phyloP scores from a whole-genome alignment of 345 rosid species.

The Combretum micranthum region DNA sequence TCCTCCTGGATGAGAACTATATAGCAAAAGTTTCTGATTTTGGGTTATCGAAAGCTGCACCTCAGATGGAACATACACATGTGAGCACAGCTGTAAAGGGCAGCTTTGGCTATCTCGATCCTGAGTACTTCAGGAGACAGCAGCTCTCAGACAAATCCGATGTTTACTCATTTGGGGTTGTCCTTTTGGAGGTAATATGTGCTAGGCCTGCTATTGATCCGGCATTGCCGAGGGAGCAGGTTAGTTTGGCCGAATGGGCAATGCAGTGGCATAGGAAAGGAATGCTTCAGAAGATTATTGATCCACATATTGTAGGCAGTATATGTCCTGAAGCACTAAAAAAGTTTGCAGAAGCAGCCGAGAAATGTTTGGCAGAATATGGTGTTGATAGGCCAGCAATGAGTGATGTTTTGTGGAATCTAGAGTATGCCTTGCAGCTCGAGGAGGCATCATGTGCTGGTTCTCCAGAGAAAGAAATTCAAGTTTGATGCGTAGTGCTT shows the following conservation, averaged over 20 bases:
- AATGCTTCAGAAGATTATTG: slow-evolving; percentile 51
- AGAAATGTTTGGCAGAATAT: slow-evolving; percentile 75
- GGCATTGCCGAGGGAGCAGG: slow-evolving; percentile 54
- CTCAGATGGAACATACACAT: slow-evolving; percentile 48
- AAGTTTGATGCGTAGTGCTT: not conserved
- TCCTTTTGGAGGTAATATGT: slow-evolving; percentile 69
- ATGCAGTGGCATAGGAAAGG: slow-evolving; percentile 63
- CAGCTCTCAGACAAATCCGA: slow-evolving; percentile 83
- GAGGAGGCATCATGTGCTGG: slow-evolving; percentile 46
- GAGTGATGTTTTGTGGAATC: slow-evolving; percentile 85
- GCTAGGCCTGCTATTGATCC: slow-evolving; percentile 74
- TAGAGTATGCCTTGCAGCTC: slow-evolving; percentile 78
- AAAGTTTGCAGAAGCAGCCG: slow-evolving; percentile 67
- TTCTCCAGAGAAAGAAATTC: slow-evolving; percentile 29
- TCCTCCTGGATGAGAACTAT: slow-evolving; percentile 74
- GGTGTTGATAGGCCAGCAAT: slow-evolving; percentile 83
- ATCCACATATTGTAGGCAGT: slow-evolving; percentile 40
- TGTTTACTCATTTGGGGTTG: slow-evolving; percentile 86
- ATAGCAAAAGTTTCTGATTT: slow-evolving; percentile 76
- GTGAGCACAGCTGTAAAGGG: slow-evolving; percentile 91
- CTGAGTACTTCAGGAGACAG: slow-evolving; percentile 75
- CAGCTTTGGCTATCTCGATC: slow-evolving; percentile 85
- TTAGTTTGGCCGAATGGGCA: slow-evolving; percentile 77
- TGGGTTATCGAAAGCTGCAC: slow-evolving; percentile 71
- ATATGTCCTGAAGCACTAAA: slow-evolving; percentile 45